phyloP scores from a whole-genome alignment of 495 filamentous ascomycete species.

The Penicillium longicatenatum region DNA sequence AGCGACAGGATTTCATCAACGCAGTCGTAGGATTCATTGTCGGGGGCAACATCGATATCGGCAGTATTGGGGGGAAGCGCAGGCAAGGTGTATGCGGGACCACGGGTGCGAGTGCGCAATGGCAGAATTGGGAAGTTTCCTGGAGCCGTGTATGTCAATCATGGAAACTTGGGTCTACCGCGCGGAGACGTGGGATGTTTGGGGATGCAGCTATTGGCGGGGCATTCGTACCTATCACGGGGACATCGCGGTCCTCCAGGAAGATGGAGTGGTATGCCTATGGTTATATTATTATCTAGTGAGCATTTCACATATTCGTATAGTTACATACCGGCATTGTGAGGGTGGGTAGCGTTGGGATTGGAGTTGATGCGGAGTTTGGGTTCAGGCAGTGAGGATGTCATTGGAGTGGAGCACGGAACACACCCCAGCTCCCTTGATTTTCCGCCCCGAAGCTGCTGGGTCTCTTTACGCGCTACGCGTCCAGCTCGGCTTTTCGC shows the following conservation, averaged over 20 bases:
- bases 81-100: slow-evolving; percentile 84
- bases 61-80: slow-evolving; percentile 68
- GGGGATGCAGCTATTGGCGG: slow-evolving; percentile 19
- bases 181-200: slow-evolving; percentile 2
- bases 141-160: slow-evolving; percentile 25
- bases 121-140: slow-evolving; percentile 95
- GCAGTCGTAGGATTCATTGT: slow-evolving; percentile 88
- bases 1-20: slow-evolving; percentile 90
- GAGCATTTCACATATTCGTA: background rate
- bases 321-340: slow-evolving; percentile 53
- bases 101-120: slow-evolving; percentile 88
- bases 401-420: slow-evolving; percentile 35
- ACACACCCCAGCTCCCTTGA: slow-evolving; percentile 30
- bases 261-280: slow-evolving; percentile 95
- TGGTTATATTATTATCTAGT: slow-evolving; percentile 13
- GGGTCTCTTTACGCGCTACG: slow-evolving; percentile 48
- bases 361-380: slow-evolving; percentile 27
- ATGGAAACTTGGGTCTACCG: background rate
- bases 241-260: slow-evolving; percentile 74
- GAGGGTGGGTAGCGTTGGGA: slow-evolving; percentile 16
- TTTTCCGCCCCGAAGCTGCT: slow-evolving; percentile 45
- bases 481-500: slow-evolving; percentile 31
- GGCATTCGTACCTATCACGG: slow-evolving; percentile 57
- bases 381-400: slow-evolving; percentile 37
- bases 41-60: slow-evolving; percentile 73